Evolutionary conservation across 2,329 filamentous ascomycete genomes (phyloP), one percentile per base, ranked within the genome.

Genomic region (Pseudogymnoascus destructans): DNA sequence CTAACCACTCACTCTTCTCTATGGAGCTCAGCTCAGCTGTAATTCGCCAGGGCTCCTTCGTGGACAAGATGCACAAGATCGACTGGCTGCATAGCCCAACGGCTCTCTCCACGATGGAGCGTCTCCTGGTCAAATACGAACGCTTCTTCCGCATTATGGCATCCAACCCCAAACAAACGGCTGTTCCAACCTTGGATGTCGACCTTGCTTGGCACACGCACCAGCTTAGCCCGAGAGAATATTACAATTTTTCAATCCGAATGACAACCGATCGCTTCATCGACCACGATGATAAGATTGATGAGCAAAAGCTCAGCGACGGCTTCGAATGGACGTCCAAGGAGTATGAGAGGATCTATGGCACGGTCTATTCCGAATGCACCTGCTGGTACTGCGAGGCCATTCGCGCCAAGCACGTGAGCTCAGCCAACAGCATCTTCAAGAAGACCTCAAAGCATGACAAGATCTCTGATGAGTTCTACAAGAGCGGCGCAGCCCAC

Each of bases 311-410:
- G 55, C 77, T 95, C 5, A 79, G 79, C 46, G 73, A 75, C 1
- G 75, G 77, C 4, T 93, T 93, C 66, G 81, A 84, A 66, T 87
- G 81, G 79, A 95, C 89, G 0, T 81, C 78, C 66, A 84, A 83
- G 64, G 72, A 70, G 0, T 95, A 92, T 68, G 80, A 87, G 64
- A 79, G 80, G 25, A 70, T 73, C 11, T 90, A 79, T 63, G 71
- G 74, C 13, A 78, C 84, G 56, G 78, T 87, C 3, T 95, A 91
- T 68, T 84, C 79, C 1, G 84, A 87, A 69, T 92, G 87, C 65
- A 87, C 82, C 0, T 91, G 87, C 70, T 91, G 87, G 86, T 89
- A 91, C 69, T 95, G 89, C 70, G 88, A 93, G 70, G 65, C 82
- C 4, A 77, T 84, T 57, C 80, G 85, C 32, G 73, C 80, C 42